Base-by-base conservation (phyloP, 805 yeast genomes). In the Metschnikowia noctiluminum region DNA sequence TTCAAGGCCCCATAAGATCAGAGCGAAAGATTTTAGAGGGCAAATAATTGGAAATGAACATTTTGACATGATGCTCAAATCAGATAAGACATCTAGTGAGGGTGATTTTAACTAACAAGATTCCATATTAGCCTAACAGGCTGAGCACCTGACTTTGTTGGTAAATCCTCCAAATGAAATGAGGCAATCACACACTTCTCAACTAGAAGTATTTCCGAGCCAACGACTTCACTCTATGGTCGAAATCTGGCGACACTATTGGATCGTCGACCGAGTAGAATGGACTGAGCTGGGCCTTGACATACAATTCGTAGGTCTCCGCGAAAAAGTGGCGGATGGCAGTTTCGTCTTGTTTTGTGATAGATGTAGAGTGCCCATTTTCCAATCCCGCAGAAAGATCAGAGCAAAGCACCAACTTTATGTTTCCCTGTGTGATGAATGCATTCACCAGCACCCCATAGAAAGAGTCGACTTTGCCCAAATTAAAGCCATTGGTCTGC, bases 231-330 rank as follows among this genome's bases (percentile, higher is more conserved):
- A 92, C 85, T 58, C 83, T 80, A 49, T 80, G 64, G 67, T 92
- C 97, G 64, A 92, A 92, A 14, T 77, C 81, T 0, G 85, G 81
- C 40, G 87, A 83, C 31, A 78, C 74, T 26, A 94, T 87, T 2
- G 89, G 84, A 53, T 84, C 87, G 60, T 88, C 87, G 37, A 82
- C 78, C 41, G 78, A 73, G 63, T 91, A 92, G 62, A 94, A 94
- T 1, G 99, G 98, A 55, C 85, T 87, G 73, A 92, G 72, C 41
- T 88, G 63, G 9, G 90, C 81, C 69, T 91, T 92, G 21, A 88
- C 89, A 59, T 92, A 94, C 43, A 92, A 70, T 58, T 92, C 98
- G 66, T 90, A 88, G 8, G 87, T 77, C 53, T 91, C 98, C 38
- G 77, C 75, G 63, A 91, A 88, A 62, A 94, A 91, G 62, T 86